Evolutionary conservation across 108 stramenopile species (phyloP), one percentile per base, ranked within the genome.

Genomic region (Cyclotella kingstonii): DNA sequence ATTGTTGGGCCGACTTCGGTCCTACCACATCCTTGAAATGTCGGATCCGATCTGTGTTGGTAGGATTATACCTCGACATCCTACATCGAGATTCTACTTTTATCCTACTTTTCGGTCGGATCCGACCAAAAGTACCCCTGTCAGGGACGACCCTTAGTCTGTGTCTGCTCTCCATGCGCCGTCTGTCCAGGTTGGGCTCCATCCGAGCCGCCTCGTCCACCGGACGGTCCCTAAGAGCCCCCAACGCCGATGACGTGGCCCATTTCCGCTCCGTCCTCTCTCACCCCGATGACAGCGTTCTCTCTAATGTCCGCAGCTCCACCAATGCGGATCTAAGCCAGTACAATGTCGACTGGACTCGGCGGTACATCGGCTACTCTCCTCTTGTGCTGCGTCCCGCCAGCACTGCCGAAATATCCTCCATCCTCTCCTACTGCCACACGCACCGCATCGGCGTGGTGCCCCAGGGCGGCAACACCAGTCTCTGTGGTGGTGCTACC

Each of bases 401-500:
- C 26, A 69, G 77, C 34, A 84, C 87, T 7, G 25, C 61, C 0
- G 82, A 94, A 70, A 95, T 99, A 0, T 76, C 89, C 18, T 60
- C 60, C n/a, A 77, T 99, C 14, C 52, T 99, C 14, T n/a, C 49
- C 43, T 93, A 96, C 64, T 99, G 97, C 70, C 34, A 90, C 64
- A 62, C 76, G 23, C 57, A 80, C 25, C 41, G 54, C 14, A 62
- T 99, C 10, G 79, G 86, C 0, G 79, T 99, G 4, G 95, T 96
- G 11, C 90, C 96, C 0, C 97, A 96, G 60, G 96, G 88, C 23
- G 98, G 98, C 25, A 98, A 98, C 46, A 98, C 98, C 12, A 93
- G 96, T 0, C 66, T 99, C 12, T 97, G 97, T 2, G 97, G 98
- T 11, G 98, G 97, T 5, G 70, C 83, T 50, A 86, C 97, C 0